Evolutionary conservation across 257 asterid genomes (phyloP), one percentile per base, ranked within the genome.

Genomic region (Gardenia jasminoides): DNA sequence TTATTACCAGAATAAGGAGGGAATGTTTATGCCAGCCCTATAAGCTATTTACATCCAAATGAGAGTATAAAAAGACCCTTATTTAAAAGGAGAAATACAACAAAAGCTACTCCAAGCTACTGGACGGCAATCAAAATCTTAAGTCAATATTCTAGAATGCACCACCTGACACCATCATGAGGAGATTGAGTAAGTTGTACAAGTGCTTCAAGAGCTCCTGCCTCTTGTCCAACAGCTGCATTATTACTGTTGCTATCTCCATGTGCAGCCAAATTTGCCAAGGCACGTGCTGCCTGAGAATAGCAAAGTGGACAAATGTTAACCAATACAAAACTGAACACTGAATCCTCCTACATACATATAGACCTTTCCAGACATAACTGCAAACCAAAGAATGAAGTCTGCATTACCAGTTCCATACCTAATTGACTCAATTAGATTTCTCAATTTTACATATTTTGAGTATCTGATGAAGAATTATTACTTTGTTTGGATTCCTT

Each of bases 261-360:
- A 81, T 94, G 97, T 78, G 94, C 97, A 71, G 98, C 97, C 85
- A 94, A 88, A 89, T 89, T 90, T 59, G 97, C 93, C 81, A 94
- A 86, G 39, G 97, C 97, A 52, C 97, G 91, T 78, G 94, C 97
- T 64, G 97, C 97, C 98, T 94, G 90, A 86, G 48, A 79, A 80
- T 70, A 80, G 67, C 61, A 72, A 15, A 72, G 73, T 31, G 68
- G 56, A 74, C 7, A 3, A 74, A 79, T 64, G 36, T 12, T 44
- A 36, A 11, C 7, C 54, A 13, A 41, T 39, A 16, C 20, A 10
- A 44, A 67, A 54, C 33, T 67, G 26, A 52, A 73, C 39, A 46
- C 10, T 62, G 68, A 19, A 33, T 70, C 44, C 81, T 36, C 70
- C 43, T 64, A 64, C 26, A 58, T 12, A 19, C 46, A 31, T 13